Evolutionary conservation across 2,329 filamentous ascomycete genomes (phyloP).

Genomic region (Triangularia setosa): DNA sequence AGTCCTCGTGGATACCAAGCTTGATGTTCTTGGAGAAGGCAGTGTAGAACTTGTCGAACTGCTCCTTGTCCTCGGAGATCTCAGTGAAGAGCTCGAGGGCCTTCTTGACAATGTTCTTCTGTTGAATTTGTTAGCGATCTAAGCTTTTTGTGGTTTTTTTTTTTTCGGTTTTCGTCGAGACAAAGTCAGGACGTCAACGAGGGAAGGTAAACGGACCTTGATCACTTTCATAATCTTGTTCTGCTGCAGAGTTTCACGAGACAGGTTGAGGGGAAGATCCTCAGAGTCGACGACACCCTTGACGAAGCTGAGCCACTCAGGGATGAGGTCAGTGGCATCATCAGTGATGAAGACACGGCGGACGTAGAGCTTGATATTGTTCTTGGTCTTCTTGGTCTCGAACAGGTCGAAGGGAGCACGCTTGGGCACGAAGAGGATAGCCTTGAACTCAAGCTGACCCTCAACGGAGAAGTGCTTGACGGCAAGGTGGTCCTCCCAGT

Average conservation of each 20-base stretch:
- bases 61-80: conserved; percentile 99
- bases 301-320: conserved; percentile 98
- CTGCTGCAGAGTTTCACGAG: conserved; percentile 99
- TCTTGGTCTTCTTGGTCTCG: conserved; percentile 99
- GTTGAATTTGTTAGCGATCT: conserved; percentile 53
- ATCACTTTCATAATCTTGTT: conserved; percentile 97
- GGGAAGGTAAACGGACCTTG: background rate
- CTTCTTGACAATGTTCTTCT: conserved; percentile 99
- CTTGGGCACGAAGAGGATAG: conserved; percentile 99
- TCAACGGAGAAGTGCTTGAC: conserved; percentile 99
- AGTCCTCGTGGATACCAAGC: conserved; percentile 99
- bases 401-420: conserved; percentile 99
- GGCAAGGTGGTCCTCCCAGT: conserved; percentile 98
- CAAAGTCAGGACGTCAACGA: background rate
- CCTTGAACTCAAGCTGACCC: conserved; percentile 99
- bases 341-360: conserved; percentile 99
- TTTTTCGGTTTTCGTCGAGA: background rate
- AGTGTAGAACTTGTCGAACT: conserved; percentile 99
- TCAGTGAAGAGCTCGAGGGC: conserved; percentile 98
- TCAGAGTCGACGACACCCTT: conserved; percentile 99
- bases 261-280: conserved; percentile 98
- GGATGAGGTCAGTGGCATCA: conserved; percentile 97
- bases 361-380: conserved; percentile 99
- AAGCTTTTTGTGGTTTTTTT: too few species aligned
- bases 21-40: conserved; percentile 99